These are phyloP conservation scores for Alternaria alternata DNA, from an alignment of 2,329 filamentous ascomycete genomes.

Conservation along the genomic window DNA sequence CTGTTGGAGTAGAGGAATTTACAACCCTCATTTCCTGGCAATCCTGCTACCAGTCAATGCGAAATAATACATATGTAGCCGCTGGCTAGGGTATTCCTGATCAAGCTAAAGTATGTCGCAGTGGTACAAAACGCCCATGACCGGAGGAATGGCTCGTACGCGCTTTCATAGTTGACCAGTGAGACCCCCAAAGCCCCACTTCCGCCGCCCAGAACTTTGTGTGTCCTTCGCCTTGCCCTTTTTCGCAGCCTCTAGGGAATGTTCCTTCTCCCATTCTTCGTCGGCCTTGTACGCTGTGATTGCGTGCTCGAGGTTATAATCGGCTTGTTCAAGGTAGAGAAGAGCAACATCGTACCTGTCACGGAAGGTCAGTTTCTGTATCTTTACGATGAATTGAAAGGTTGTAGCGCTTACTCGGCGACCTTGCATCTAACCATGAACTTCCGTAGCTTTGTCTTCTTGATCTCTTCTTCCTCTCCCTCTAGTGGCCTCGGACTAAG, in stretches of 20 bases:
- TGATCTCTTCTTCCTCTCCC: slow-evolving; percentile 75
- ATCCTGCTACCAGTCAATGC: not conserved
- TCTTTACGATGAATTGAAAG: not conserved
- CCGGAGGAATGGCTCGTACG: not conserved
- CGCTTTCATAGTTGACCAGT: slow-evolving; percentile 47
- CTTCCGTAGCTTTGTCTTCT: slow-evolving; percentile 74
- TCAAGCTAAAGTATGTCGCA: not conserved
- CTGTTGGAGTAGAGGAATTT: not conserved
- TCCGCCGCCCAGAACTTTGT: slow-evolving; percentile 36
- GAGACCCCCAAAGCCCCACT: slow-evolving; percentile 49
- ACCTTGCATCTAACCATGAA: slow-evolving; percentile 85
- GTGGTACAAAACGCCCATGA: not conserved
- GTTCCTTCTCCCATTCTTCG: slow-evolving; percentile 76
- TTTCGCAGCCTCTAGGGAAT: slow-evolving; percentile 64
- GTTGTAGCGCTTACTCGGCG: slow-evolving; percentile 66
- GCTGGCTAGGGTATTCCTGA: not conserved
- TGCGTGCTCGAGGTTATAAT: slow-evolving; percentile 72
- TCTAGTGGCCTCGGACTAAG: slow-evolving; percentile 76
- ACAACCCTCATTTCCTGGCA: not conserved
- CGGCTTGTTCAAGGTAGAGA: slow-evolving; percentile 75
- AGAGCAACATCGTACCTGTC: slow-evolving; percentile 72
- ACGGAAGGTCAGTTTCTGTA: slow-evolving; percentile 48
- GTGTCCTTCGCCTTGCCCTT: slow-evolving; percentile 53
- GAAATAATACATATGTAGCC: not conserved
- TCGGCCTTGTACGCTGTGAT: slow-evolving; percentile 73